Conservation (phyloP, 2,329 filamentous ascomycete species). For the Penicillium rolfsii region DNA sequence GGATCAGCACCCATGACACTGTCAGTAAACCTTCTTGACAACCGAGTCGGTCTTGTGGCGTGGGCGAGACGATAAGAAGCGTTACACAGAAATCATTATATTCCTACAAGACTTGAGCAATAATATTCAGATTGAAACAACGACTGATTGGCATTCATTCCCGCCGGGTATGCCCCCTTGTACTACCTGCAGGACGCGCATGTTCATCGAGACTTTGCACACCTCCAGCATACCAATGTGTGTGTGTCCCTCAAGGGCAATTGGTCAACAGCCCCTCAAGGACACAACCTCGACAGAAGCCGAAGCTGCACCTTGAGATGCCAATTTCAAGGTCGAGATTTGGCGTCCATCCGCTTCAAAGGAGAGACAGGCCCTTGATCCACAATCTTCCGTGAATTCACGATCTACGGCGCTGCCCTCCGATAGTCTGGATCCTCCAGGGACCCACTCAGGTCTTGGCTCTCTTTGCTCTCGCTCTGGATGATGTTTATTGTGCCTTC, state of each 20-base stretch:
- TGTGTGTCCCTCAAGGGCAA: constrained; percentile 5
- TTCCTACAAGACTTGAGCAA: neutral
- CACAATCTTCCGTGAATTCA: neutral
- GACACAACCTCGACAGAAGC: constrained; percentile 4
- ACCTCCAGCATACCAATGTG: constrained; percentile 13
- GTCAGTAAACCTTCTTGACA: constrained; percentile 14
- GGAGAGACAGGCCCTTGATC: constrained; percentile 8
- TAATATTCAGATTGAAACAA: neutral
- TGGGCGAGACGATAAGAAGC: neutral
- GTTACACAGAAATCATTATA: constrained; percentile 10
- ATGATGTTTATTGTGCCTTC: neutral
- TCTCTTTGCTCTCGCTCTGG: neutral
- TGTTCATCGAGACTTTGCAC: neutral
- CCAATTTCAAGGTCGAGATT: neutral
- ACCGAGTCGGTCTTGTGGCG: constrained; percentile 11
- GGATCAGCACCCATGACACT: constrained; percentile 7
- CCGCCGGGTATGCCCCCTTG: constrained; percentile 1
- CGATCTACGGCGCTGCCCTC: constrained; percentile 19
- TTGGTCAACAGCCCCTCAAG: constrained; percentile 11
- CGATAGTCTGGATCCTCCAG: constrained; percentile 16
- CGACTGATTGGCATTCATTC: neutral
- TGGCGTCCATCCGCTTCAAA: constrained; percentile 17
- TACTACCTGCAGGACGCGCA: constrained; percentile 6
- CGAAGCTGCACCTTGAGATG: neutral
- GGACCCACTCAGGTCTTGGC: neutral